Conservation (phyloP, 768 basidiomycete species). For the Trametes meyenii region DNA sequence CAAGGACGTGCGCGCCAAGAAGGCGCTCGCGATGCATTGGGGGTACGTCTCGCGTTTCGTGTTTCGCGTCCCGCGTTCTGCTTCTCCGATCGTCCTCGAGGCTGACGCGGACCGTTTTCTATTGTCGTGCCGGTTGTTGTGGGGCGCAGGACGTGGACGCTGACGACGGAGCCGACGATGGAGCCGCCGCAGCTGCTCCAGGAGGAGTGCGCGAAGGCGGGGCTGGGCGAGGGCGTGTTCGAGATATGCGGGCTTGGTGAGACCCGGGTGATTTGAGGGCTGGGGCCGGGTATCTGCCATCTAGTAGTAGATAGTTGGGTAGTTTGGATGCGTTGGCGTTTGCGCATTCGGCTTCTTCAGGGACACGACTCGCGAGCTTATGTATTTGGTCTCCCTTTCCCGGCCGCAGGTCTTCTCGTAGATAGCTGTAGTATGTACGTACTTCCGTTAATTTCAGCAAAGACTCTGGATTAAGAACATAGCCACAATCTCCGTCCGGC, state of each 20-base stretch:
- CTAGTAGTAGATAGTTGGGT: no score
- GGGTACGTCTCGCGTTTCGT: slow-evolving; percentile 55
- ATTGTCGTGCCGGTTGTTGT: not conserved
- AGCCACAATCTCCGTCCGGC: no score
- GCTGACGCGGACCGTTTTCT: not conserved
- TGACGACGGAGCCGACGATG: slow-evolving; percentile 56
- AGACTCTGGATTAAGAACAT: no score
- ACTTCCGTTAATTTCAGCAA: no score
- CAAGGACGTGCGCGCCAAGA: slow-evolving; percentile 60
- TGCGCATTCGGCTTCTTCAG: no score
- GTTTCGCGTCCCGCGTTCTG: not conserved
- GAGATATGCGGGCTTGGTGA: slow-evolving; percentile 62
- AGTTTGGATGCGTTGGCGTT: no score
- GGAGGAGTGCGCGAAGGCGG: slow-evolving; percentile 53
- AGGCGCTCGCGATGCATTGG: slow-evolving; percentile 74
- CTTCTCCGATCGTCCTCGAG: not conserved
- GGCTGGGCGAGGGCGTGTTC: slow-evolving; percentile 58
- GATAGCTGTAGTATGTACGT: no score
- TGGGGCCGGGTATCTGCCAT: no score
- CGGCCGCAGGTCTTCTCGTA: no score
- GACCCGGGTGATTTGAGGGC: slow-evolving; percentile 40
- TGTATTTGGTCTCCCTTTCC: no score
- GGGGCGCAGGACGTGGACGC: slow-evolving; percentile 49
- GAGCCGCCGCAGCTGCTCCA: slow-evolving; percentile 62
- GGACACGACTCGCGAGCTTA: no score